Evolutionary conservation across 257 asterid genomes (phyloP).

Genomic region (Handroanthus guayacan): DNA sequence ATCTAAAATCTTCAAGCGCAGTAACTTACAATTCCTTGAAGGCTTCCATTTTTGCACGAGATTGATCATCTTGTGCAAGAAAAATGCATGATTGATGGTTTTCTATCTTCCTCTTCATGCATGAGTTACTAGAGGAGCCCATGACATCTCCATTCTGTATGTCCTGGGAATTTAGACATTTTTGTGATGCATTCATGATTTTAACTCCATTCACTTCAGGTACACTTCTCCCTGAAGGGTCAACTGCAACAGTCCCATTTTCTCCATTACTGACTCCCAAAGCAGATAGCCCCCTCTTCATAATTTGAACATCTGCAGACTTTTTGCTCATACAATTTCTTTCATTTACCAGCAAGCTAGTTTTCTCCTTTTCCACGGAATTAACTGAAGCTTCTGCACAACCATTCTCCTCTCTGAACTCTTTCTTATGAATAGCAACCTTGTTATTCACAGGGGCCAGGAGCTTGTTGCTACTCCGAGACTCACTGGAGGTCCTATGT

Average conservation of each 20-base stretch:
- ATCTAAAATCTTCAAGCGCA: constrained; percentile 28
- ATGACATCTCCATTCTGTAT: constrained; percentile 44
- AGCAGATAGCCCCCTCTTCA: constrained; percentile 41
- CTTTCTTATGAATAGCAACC: constrained; percentile 51
- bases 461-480: constrained; percentile 49
- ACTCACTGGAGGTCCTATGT: constrained; percentile 38
- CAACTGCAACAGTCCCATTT: constrained; percentile 35
- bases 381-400: constrained; percentile 37
- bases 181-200: constrained; percentile 31
- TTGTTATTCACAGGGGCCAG: constrained; percentile 54
- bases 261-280: constrained; percentile 47
- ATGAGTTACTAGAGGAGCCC: constrained; percentile 46
- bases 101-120: constrained; percentile 67
- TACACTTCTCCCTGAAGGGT: constrained; percentile 39
- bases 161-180: constrained; percentile 39
- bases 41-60: constrained; percentile 68
- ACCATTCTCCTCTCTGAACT: constrained; percentile 51
- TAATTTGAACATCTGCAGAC: constrained; percentile 37
- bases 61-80: constrained; percentile 62
- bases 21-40: constrained; percentile 77
- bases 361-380: constrained; percentile 46
- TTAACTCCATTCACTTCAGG: constrained; percentile 40
- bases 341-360: constrained; percentile 38
- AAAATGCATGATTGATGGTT: constrained; percentile 54
- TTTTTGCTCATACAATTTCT: constrained; percentile 49